Base-by-base conservation (phyloP, 2,329 filamentous ascomycete species). In the Huntiella decipiens region DNA sequence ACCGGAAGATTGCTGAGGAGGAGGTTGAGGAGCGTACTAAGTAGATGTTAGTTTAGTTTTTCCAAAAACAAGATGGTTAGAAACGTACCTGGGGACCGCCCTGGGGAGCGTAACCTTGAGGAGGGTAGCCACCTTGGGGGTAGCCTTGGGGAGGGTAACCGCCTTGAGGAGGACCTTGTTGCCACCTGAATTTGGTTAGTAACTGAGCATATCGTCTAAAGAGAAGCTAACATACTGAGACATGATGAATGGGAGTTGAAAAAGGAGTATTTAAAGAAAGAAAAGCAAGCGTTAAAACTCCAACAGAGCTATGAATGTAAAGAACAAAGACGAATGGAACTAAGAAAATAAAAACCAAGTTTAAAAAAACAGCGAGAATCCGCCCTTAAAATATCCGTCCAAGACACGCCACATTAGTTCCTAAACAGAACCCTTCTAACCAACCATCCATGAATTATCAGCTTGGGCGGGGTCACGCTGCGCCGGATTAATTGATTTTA, bases 1-100 rank as follows among this genome's bases (percentile, higher is more conserved):
- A 57, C 63, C 63, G 12, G 41, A 40, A 2, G 12, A n/a, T 51
- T 61, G 55, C 34, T 56, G 58, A 15, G 47, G 38, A 42, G 60
- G 60, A n/a, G 57, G 53, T 33, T 53, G 50, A 42, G 54, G 56
- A 45, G 56, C 56, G 38, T 61, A 61, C 36, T 58, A 16, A 16
- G 16, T 39, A 39, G 10, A 7, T 15, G 37, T 37, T 16, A 13
- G 40, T 22, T 43, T 6, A 8, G 17, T 12, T 17, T 17, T 16
- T 10, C n/a, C 11, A 12, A n/a, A 5, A 40, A 19, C 8, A 28
- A 42, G 4, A 33, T 28, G 4, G 3, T 28, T 22, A 19, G 15
- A 12, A 7, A n/a, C 8, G 39, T 12, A 42, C 17, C 13, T 28
- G 12, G 13, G 16, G 13, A 47, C 57, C 58, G 46, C 55, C 52